phyloP scores from a whole-genome alignment of 352 stramenopile genomes.

The Phytophthora boehmeriae region DNA sequence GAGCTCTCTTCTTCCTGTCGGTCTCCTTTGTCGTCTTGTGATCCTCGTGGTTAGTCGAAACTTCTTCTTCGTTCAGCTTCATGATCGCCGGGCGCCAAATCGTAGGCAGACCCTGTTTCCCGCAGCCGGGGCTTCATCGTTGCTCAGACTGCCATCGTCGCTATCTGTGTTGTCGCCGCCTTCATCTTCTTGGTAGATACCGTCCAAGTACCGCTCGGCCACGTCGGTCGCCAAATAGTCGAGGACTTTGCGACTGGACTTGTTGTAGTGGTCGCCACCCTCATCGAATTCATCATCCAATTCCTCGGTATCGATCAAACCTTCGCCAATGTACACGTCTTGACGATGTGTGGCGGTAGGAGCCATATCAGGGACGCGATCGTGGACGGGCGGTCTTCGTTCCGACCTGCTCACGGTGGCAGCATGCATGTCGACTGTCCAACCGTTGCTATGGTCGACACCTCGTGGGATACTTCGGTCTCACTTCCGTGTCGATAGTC shows the following conservation, averaged over 20 bases:
- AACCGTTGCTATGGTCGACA: neutral
- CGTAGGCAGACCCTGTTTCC: constrained; percentile 18
- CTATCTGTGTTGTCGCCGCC: constrained; percentile 3
- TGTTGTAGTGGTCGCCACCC: constrained; percentile 44
- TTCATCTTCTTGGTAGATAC: constrained; percentile 65
- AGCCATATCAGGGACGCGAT: constrained; percentile 1
- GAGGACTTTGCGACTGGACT: constrained; percentile 35
- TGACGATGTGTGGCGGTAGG: constrained; percentile 10
- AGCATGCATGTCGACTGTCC: neutral
- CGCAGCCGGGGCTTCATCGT: constrained; percentile 39
- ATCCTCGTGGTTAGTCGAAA: constrained; percentile 11
- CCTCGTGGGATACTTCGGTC: neutral
- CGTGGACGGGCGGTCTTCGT: constrained; percentile 8
- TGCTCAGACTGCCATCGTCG: neutral
- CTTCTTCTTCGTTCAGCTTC: neutral
- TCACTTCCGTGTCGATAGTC: neutral
- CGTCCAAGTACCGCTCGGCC: constrained; percentile 62
- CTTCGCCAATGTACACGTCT: constrained; percentile 61
- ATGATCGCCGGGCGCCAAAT: neutral
- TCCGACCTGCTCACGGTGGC: neutral
- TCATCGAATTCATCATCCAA: constrained; percentile 41
- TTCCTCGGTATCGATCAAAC: constrained; percentile 45
- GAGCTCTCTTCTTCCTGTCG: constrained; percentile 25
- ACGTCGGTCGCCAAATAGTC: constrained; percentile 63
- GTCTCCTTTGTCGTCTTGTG: constrained; percentile 14